Base-by-base conservation (phyloP, 345 rosid species). In the Boechera stricta region DNA sequence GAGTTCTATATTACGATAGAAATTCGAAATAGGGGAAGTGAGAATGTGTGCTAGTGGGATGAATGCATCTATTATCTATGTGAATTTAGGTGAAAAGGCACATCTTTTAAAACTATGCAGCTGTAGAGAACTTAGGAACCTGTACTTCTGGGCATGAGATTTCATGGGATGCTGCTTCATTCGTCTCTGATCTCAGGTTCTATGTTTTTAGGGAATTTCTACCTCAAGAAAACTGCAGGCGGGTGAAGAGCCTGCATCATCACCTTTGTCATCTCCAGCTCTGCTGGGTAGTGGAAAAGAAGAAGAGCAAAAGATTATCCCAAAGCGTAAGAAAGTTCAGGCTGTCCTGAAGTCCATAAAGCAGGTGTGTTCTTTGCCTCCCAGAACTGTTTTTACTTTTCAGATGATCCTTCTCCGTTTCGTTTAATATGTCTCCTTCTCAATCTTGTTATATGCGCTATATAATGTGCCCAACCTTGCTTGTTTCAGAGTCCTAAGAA, bases 401-500 rank as follows among this genome's bases (percentile, higher is more conserved):
- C 15, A 21, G 54, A 68, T 59, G 21, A 41, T 51, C 7, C 28
- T 57, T 13, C 12, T 67, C 16, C 13, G 5, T 51, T 41, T 12
- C 2, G 15, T 54, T 44, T 53, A 1, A 24, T 41, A 35, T 67
- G 60, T 48, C 36, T 58, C 38, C 29, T 41, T 32, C 33, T 59
- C 47, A 12, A 45, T 44, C 18, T 56, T 29, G 31, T 38, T 35
- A 6, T 38, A 7, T 35, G 62, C 24, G 49, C 33, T 61, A 16
- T 60, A 36, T 36, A 16, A 48, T 51, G 33, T 60, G n/a, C 2
- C 45, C 13, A n/a, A 33, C 56, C 24, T 41, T 83, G 64, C 62
- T 77, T 77, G 65, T 79, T 82, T 79, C 81, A 92, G 98, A 95
- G 99, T 85, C 98, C 97, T 9, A 92, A 92, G 89, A 95, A 95